Evolutionary conservation across 2,329 filamentous ascomycete genomes (phyloP).

Genomic region (Aureobasidium sp.): DNA sequence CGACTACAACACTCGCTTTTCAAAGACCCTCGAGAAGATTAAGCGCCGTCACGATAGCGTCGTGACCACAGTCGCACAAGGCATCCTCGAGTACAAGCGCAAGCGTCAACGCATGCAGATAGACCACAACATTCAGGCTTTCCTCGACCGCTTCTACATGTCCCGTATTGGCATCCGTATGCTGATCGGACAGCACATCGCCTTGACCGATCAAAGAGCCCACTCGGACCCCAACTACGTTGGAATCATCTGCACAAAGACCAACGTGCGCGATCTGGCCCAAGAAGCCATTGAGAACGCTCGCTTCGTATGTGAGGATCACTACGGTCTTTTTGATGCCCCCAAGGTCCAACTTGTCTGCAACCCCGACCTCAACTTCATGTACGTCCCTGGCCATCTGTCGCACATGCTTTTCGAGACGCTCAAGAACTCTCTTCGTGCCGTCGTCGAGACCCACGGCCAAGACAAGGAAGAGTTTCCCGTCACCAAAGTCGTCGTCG

Average conservation of each 20-base stretch:
- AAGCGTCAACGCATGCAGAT: conserved; percentile 96
- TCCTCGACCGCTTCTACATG: conserved; percentile 99
- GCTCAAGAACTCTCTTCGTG: conserved; percentile 93
- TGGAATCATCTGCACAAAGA: conserved; percentile 98
- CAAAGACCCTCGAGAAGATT: conserved; percentile 83
- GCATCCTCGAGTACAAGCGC: conserved; percentile 96
- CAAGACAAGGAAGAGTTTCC: conserved; percentile 95
- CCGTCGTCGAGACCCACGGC: conserved; percentile 91
- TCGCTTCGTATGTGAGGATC: conserved; percentile 97
- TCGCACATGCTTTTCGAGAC: conserved; percentile 99
- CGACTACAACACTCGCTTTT: conserved; percentile 88
- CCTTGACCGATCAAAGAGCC: conserved; percentile 86
- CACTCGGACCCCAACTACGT: conserved; percentile 89
- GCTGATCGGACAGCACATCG: conserved; percentile 98
- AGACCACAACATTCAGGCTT: conserved; percentile 92
- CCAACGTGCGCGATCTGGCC: conserved; percentile 88
- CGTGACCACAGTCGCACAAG: conserved; percentile 95
- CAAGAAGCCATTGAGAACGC: conserved; percentile 98
- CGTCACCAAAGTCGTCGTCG: conserved; percentile 93
- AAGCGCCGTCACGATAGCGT: conserved; percentile 95
- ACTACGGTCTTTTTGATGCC: conserved; percentile 94
- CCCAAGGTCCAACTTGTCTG: conserved; percentile 96
- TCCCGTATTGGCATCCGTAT: conserved; percentile 97
- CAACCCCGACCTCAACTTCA: conserved; percentile 90
- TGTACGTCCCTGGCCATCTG: conserved; percentile 98